phyloP scores from a whole-genome alignment of 345 rosid genomes.

The Sisymbrium irio region DNA sequence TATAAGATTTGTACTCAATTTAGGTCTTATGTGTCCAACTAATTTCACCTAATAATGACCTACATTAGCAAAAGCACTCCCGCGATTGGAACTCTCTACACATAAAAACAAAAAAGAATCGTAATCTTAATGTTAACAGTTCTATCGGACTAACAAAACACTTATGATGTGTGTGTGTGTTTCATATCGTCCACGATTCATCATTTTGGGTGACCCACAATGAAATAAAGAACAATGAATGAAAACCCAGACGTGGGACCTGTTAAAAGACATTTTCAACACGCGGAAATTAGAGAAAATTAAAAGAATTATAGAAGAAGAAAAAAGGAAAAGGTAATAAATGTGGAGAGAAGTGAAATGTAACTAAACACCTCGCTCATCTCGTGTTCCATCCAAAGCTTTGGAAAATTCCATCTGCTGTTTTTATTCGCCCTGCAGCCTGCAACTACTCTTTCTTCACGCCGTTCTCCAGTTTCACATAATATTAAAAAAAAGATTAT shows the following conservation, averaged over 20 bases:
- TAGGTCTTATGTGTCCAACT: background rate
- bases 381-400: slow-evolving; percentile 27
- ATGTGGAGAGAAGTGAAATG: background rate
- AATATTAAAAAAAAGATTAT: background rate
- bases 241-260: slow-evolving; percentile 12
- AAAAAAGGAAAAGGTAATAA: background rate
- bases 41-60: background rate
- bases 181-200: background rate
- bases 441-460: slow-evolving; percentile 6
- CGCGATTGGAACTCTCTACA: background rate
- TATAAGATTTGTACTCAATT: background rate
- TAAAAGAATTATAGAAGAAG: background rate
- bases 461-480: background rate
- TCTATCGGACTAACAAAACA: background rate
- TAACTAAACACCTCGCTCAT: background rate
- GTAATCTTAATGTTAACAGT: background rate
- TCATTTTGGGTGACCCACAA: slow-evolving; percentile 7
- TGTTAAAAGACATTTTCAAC: slow-evolving; percentile 9
- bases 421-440: slow-evolving; percentile 30
- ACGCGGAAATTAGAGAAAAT: background rate
- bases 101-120: background rate
- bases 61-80: background rate
- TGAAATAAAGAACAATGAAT: background rate
- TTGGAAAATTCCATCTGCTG: slow-evolving; percentile 29
- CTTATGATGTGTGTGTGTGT: background rate